These are phyloP conservation scores for Garcileccinum viscosum DNA, from an alignment of 1,284 basidiomycete species.

Conservation along the genomic window DNA sequence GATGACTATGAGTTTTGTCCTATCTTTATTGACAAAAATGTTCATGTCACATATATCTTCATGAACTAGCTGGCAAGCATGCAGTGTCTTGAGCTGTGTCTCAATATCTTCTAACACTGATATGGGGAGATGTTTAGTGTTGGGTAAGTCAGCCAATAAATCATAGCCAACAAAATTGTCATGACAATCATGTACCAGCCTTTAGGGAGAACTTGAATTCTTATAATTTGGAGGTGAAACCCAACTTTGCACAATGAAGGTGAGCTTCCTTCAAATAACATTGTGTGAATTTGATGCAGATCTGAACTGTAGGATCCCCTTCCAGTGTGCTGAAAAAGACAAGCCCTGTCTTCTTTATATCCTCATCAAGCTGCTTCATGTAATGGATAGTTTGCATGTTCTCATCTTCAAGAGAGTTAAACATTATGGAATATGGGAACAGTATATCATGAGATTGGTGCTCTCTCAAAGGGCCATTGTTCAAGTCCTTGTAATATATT, in stretches of 20 bases:
- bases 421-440: background rate
- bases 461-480: background rate
- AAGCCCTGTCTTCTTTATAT: background rate
- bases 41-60: no score
- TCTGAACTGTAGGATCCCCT: background rate
- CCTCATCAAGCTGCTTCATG: background rate
- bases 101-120: no score
- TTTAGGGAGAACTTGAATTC: no score
- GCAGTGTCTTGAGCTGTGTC: no score
- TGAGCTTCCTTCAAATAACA: background rate
- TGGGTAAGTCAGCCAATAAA: no score
- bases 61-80: no score
- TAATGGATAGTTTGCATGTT: background rate
- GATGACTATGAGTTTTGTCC: no score
- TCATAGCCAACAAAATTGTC: no score
- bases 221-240: no score
- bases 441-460: background rate
- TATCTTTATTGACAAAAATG: no score
- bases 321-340: background rate
- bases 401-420: background rate
- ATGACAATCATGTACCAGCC: no score
- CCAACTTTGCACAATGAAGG: background rate
- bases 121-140: no score
- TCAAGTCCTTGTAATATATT: background rate
- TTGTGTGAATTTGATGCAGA: background rate